Conservation (phyloP, 2,329 filamentous ascomycete species). For the Calonectria montana region DNA sequence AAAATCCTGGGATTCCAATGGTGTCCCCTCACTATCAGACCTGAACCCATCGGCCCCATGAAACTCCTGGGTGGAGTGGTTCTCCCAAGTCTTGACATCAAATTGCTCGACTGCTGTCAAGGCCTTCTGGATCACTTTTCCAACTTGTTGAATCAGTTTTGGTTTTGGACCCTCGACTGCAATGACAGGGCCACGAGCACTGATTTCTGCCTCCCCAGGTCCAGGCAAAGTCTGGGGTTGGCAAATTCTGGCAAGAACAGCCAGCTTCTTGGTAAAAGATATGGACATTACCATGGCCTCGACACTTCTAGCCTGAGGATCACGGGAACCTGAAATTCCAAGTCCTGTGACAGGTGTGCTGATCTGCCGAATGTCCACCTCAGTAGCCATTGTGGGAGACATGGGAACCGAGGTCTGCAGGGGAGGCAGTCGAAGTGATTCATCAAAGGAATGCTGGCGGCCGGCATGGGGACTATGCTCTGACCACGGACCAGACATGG, state of each 20-base stretch:
- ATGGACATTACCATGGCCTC: constrained; percentile 82
- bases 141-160: constrained; percentile 64
- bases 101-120: constrained; percentile 60
- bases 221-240: constrained; percentile 67
- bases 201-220: constrained; percentile 45
- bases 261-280: constrained; percentile 79
- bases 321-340: constrained; percentile 36
- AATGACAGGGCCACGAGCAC: constrained; percentile 80
- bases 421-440: constrained; percentile 65
- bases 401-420: constrained; percentile 58
- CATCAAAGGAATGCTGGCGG: constrained; percentile 63
- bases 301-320: constrained; percentile 58
- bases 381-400: constrained; percentile 41
- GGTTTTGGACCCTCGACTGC: constrained; percentile 81
- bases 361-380: constrained; percentile 42
- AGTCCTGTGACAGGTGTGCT: constrained; percentile 43
- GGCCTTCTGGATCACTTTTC: constrained; percentile 73
- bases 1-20: constrained; percentile 48
- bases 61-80: constrained; percentile 41
- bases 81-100: constrained; percentile 57
- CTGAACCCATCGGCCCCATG: constrained; percentile 19
- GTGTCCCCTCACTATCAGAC: constrained; percentile 28
- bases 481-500: constrained; percentile 42
- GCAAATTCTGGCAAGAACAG: constrained; percentile 79
- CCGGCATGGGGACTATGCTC: constrained; percentile 46